Conservation (phyloP, 2,329 filamentous ascomycete genomes). For the Stachybotrys echinatus region DNA sequence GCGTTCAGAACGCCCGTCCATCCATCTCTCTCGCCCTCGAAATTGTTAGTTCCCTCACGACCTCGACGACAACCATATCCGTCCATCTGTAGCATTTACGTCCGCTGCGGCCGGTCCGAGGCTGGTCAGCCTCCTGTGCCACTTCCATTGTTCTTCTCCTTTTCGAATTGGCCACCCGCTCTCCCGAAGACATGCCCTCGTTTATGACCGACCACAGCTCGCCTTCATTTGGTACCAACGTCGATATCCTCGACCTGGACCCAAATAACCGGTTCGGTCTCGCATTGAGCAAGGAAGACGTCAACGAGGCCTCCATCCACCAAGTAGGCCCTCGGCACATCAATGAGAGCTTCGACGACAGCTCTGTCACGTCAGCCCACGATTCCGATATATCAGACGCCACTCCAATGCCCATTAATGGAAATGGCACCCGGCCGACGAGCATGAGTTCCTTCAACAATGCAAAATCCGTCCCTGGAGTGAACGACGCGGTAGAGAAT, state of each 20-base stretch:
- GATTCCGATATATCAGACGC: constrained; percentile 46
- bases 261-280: constrained; percentile 31
- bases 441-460: constrained; percentile 58
- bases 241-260: constrained; percentile 39
- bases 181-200: constrained; percentile 44
- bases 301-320: constrained; percentile 30
- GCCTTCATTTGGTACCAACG: constrained; percentile 33
- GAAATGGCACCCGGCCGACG: constrained; percentile 36
- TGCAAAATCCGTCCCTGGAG: constrained; percentile 37
- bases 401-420: constrained; percentile 36
- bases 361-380: constrained; percentile 47
- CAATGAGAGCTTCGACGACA: constrained; percentile 50
- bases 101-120: neutral
- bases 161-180: constrained; percentile 7
- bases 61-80: neutral
- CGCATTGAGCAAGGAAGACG: constrained; percentile 23
- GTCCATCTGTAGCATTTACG: constrained; percentile 1
- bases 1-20: neutral
- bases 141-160: constrained; percentile 1
- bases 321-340: constrained; percentile 39
- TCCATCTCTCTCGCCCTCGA: no score
- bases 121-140: neutral
- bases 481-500: constrained; percentile 21
- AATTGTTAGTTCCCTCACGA: neutral
- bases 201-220: constrained; percentile 44